Conservation (phyloP, 2,329 filamentous ascomycete species). For the Fusarium newnesense region DNA sequence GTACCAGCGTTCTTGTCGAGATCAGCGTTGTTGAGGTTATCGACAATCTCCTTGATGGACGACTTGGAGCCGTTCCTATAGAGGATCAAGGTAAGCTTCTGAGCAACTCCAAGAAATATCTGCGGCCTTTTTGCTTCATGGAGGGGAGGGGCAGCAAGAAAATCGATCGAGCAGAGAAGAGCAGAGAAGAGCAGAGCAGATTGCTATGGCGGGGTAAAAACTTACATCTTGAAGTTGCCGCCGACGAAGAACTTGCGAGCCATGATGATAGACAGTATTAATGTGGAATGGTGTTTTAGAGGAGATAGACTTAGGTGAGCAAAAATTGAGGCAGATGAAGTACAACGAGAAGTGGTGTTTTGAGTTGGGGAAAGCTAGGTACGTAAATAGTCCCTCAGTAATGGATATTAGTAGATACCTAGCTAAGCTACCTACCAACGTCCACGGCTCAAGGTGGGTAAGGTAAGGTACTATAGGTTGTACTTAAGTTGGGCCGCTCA, state of each 20-base stretch:
- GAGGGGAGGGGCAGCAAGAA: constrained; percentile 26
- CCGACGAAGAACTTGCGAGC: constrained; percentile 97
- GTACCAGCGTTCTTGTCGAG: constrained; percentile 80
- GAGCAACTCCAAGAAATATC: constrained; percentile 9
- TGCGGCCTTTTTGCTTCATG: constrained; percentile 46
- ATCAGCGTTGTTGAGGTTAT: constrained; percentile 86
- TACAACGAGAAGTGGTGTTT: constrained; percentile 8
- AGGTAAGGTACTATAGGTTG: neutral
- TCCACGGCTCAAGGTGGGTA: constrained; percentile 12
- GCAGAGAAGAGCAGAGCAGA: neutral
- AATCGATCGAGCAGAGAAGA: constrained; percentile 7
- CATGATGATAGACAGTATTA: constrained; percentile 72
- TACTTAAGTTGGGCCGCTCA: constrained; percentile 29
- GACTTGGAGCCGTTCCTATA: constrained; percentile 90
- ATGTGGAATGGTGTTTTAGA: constrained; percentile 6
- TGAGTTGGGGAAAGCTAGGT: constrained; percentile 24
- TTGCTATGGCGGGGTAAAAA: constrained; percentile 44
- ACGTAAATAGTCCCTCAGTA: constrained; percentile 25
- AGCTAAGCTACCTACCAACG: neutral
- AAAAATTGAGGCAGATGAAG: constrained; percentile 12
- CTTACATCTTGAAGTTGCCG: constrained; percentile 99
- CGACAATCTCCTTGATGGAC: constrained; percentile 90
- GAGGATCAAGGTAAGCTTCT: constrained; percentile 21
- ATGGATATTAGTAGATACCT: neutral
- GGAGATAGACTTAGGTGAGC: neutral